Percentiles rank a stretch among this genome's conserved stretches.
Evolutionary conservation across 192 early-diverging fungal species (phyloP).

Genomic region (Linnemannia schmuckeri): DNA sequence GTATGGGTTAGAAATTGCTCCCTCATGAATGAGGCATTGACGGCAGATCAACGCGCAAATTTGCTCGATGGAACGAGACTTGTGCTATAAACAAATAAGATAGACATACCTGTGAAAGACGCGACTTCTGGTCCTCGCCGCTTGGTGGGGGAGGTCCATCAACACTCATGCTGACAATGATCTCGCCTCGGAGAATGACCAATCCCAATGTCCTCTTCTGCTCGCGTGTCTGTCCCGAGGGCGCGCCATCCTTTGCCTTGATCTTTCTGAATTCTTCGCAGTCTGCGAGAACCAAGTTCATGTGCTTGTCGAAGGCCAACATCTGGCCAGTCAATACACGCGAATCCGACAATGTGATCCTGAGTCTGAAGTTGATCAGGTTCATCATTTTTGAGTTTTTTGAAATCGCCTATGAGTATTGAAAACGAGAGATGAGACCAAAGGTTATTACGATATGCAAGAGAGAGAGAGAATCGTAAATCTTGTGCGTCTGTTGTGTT

Average conservation of each 20-base stretch:
- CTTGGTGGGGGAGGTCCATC: slow-evolving; percentile 90
- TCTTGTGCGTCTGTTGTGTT: neutral
- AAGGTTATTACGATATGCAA: neutral
- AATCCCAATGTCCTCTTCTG: slow-evolving; percentile 95
- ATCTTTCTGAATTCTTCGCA: slow-evolving; percentile 97
- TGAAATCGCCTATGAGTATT: slow-evolving; percentile 64
- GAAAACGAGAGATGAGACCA: neutral
- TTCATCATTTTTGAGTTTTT: slow-evolving; percentile 93
- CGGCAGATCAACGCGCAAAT: neutral
- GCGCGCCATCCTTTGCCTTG: slow-evolving; percentile 77
- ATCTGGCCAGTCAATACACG: slow-evolving; percentile 96
- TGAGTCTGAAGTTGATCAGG: slow-evolving; percentile 94
- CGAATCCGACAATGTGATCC: slow-evolving; percentile 92
- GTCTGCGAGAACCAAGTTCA: slow-evolving; percentile 98
- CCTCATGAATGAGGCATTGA: neutral
- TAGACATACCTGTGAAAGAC: slow-evolving; percentile 56
- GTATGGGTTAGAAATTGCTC: neutral
- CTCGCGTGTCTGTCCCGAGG: slow-evolving; percentile 69
- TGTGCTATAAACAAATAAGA: neutral
- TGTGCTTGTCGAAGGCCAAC: slow-evolving; percentile 99
- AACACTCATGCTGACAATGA: slow-evolving; percentile 90
- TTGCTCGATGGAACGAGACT: neutral
- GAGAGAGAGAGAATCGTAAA: neutral
- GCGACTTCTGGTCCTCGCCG: slow-evolving; percentile 63
- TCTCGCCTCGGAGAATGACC: slow-evolving; percentile 96